Base-by-base conservation (phyloP, 495 filamentous ascomycete genomes). In the Neurospora intermedia region DNA sequence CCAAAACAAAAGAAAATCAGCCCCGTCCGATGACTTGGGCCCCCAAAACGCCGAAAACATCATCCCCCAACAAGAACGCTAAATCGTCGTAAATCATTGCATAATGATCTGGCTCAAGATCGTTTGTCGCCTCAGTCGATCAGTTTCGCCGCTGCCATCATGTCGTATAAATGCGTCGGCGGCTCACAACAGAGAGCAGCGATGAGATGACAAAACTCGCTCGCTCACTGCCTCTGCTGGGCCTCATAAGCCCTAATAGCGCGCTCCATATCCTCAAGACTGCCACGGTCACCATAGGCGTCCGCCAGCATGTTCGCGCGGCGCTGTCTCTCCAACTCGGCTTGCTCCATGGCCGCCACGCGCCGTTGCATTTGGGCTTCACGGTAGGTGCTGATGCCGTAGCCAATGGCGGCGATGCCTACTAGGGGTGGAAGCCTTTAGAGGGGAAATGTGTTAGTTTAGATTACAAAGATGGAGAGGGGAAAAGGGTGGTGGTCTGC, bases 201-300 rank as follows among this genome's bases (percentile, higher is more conserved):
- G 16, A 8, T 62, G 54, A 62, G 54, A 71, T 41, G 10, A 9
- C 40, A 11, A 41, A 9, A 41, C 20, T 23, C 20, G 42, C 40
- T 35, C 2, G 23, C 16, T 43, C 31, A 59, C 70, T 27, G 42
- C 73, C 78, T 73, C 75, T 74, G 73, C 62, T 78, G 79, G 38
- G 74, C 71, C 70, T 87, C 84, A 70, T 89, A 89, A 8, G 83
- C 81, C n/a, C 82, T 79, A 70, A 90, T 79, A n/a, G 89, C 89
- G 9, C 86, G 81, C 76, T 89, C 86, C 45, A 90, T 80, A 79
- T 87, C 88, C 23, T 85, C 81, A 18, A 90, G 69, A 75, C 84
- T 88, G 7, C 82, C 81, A 70, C 89, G 85, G 73, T 87, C 87
- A n/a, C 88, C 88, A 48, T 89, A 90, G 1, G 89, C 88, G 41